A percentile compares a stretch with the other conserved stretches of the same genome.
Evolutionary conservation across 192 early-diverging fungal genomes (phyloP).

Genomic region (Entomortierella lignicola): DNA sequence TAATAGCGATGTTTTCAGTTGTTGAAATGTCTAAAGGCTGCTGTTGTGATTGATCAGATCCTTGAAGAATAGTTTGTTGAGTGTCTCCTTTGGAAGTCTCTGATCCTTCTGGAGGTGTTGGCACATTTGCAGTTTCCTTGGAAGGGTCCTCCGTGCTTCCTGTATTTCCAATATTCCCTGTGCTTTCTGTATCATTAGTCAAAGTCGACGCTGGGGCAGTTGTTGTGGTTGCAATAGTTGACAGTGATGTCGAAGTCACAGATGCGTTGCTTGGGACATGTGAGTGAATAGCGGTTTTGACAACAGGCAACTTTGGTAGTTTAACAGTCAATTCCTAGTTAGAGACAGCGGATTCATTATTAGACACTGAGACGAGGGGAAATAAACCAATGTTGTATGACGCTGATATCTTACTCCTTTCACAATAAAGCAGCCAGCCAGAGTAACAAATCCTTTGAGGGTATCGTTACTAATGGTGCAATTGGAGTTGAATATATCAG

Average conservation of each 20-base stretch:
- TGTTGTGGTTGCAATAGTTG: not conserved
- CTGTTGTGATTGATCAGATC: not conserved
- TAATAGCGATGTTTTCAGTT: not conserved
- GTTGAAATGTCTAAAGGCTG: not conserved
- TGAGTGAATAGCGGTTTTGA: slow-evolving; percentile 41
- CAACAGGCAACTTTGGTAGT: slow-evolving; percentile 35
- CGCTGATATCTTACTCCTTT: slow-evolving; percentile 7
- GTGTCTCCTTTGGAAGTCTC: not conserved
- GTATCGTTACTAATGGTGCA: slow-evolving; percentile 51
- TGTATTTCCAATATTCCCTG: not conserved
- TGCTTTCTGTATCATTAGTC: not conserved
- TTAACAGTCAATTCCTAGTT: slow-evolving; percentile 43
- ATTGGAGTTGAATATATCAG: too few relatives aligned
- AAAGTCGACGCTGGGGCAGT: not conserved
- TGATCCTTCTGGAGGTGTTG: not conserved
- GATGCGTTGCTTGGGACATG: slow-evolving; percentile 11
- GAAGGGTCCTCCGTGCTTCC: too few relatives aligned
- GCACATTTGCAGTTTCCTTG: not conserved
- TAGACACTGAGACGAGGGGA: not conserved
- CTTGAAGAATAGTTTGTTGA: not conserved
- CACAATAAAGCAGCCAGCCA: slow-evolving; percentile 41
- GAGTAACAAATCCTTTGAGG: slow-evolving; percentile 43
- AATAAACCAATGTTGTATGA: not conserved
- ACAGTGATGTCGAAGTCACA: not conserved
- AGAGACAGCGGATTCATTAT: not conserved